Base-by-base conservation (phyloP, 805 yeast genomes). In the Spencermartinsiella europaea region DNA sequence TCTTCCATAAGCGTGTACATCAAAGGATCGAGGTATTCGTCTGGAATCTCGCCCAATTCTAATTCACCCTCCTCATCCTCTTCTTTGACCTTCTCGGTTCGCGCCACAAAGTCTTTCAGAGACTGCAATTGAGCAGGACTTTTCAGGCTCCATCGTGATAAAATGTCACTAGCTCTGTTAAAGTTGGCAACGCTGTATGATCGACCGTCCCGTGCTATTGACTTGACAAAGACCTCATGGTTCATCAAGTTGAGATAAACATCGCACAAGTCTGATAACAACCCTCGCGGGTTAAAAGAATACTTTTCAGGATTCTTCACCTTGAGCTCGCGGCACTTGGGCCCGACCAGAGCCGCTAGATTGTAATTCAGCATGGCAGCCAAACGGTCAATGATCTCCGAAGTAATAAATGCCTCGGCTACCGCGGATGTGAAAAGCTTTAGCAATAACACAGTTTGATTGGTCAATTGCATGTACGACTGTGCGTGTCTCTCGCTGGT, bases 351-450 rank as follows among this genome's bases (percentile, higher is more conserved):
- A n/a, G 91, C 88, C 42, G 80, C 85, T 51, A 93, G 70, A 62
- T 93, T 93, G 67, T 90, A 91, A 68, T 93, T 85, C 62, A 93
- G 72, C 99, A 93, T 93, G 39, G 95, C 89, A 0, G 99, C 95
- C 52, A 93, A 71, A 65, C 99, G 76, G 58, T 89, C 96, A 36
- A 91, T 96, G 58, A 93, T 81, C 66, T 93, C 99, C 1, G 86
- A 80, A 37, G 87, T 83, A 3, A 81, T 79, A 67, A 93, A 93
- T 0, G 95, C 91, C 43, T 71, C 73, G 5, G 98, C 96, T 7
- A 87, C 86, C 52, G 91, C 91, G 48, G 78, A 73, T 0, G 98
- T 88, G 62, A 90, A 93, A 40, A 89, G 67, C 53, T 79, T 81
- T 59, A 93, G 83, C 52, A 93, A 69, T 37, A 75, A 76, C 66